Evolutionary conservation across 768 basidiomycete genomes (phyloP).

Genomic region (Sporobolomyces phaffii): DNA sequence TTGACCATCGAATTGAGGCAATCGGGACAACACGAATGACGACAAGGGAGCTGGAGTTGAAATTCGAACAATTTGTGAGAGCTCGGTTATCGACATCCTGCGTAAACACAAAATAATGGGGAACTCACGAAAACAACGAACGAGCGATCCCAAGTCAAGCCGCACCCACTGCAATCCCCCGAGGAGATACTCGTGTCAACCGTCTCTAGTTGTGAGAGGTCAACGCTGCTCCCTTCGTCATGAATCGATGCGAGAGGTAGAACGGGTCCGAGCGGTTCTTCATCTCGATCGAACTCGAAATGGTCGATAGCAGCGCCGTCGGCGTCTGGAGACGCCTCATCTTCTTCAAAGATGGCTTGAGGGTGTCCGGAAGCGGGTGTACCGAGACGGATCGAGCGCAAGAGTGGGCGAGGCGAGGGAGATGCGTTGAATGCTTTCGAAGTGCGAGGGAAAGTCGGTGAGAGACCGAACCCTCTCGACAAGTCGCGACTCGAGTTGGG

Average conservation of each 20-base stretch:
- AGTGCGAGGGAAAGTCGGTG: too few relatives aligned
- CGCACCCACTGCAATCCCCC: constrained; percentile 20
- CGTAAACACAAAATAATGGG: too few relatives aligned
- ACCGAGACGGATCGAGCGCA: not conserved
- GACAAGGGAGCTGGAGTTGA: constrained; percentile 10
- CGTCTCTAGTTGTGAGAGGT: not conserved
- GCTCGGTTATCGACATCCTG: too few relatives aligned
- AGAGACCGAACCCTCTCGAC: not conserved
- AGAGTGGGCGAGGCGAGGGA: not conserved
- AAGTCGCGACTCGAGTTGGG: constrained; percentile 4
- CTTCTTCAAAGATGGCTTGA: not conserved
- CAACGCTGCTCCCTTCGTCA: not conserved
- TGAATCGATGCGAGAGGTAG: not conserved
- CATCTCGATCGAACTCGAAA: not conserved
- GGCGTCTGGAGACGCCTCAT: not conserved
- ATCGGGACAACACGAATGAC: constrained; percentile 26
- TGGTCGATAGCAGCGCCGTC: not conserved
- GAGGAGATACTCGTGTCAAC: not conserved
- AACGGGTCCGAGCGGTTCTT: not conserved
- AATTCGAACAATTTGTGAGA: too few relatives aligned
- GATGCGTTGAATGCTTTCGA: not conserved
- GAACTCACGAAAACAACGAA: constrained; percentile 32
- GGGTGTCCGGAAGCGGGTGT: not conserved
- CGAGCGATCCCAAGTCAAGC: not conserved
- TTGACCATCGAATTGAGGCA: constrained; percentile 37